These are phyloP conservation scores for Acarospora socialis DNA, from an alignment of 2,329 filamentous ascomycete species.

Conservation along the genomic window DNA sequence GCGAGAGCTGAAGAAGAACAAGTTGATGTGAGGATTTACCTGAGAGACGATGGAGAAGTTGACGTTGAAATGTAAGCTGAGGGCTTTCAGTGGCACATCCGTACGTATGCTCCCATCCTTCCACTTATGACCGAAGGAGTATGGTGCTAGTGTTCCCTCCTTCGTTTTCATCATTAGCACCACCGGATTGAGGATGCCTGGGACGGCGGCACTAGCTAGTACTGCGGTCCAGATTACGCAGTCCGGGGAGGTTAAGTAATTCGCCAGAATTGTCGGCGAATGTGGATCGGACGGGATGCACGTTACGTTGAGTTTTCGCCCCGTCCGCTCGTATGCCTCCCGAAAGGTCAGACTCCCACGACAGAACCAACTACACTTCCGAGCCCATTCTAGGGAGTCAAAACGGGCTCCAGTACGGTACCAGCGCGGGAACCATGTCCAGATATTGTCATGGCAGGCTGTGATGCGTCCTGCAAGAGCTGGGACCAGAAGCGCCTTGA, in stretches of 20 bases:
- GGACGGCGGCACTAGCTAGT: slow-evolving; percentile 84
- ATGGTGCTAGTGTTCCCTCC: slow-evolving; percentile 66
- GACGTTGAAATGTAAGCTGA: slow-evolving; percentile 96
- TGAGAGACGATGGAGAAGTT: slow-evolving; percentile 85
- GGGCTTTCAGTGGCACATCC: slow-evolving; percentile 83
- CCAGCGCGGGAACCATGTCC: slow-evolving; percentile 70
- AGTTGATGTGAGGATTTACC: slow-evolving; percentile 94
- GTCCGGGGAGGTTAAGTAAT: slow-evolving; percentile 88
- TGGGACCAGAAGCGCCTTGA: slow-evolving; percentile 72
- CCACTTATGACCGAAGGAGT: slow-evolving; percentile 98
- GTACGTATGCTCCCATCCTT: slow-evolving; percentile 86
- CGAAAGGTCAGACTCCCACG: slow-evolving; percentile 84
- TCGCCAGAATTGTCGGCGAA: slow-evolving; percentile 79
- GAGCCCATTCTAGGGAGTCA: slow-evolving; percentile 48
- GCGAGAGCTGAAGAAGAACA: slow-evolving; percentile 95
- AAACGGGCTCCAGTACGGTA: slow-evolving; percentile 88
- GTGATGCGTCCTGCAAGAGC: slow-evolving; percentile 73
- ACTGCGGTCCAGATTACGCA: slow-evolving; percentile 98
- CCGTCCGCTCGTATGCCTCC: slow-evolving; percentile 87
- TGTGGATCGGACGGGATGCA: slow-evolving; percentile 94
- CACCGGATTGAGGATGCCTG: slow-evolving; percentile 81
- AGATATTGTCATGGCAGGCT: slow-evolving; percentile 65
- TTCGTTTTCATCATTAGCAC: slow-evolving; percentile 87
- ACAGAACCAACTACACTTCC: slow-evolving; percentile 55
- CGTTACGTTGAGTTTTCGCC: slow-evolving; percentile 85